phyloP scores from a whole-genome alignment of 2,329 filamentous ascomycete species.

The Diplodia intermedia region DNA sequence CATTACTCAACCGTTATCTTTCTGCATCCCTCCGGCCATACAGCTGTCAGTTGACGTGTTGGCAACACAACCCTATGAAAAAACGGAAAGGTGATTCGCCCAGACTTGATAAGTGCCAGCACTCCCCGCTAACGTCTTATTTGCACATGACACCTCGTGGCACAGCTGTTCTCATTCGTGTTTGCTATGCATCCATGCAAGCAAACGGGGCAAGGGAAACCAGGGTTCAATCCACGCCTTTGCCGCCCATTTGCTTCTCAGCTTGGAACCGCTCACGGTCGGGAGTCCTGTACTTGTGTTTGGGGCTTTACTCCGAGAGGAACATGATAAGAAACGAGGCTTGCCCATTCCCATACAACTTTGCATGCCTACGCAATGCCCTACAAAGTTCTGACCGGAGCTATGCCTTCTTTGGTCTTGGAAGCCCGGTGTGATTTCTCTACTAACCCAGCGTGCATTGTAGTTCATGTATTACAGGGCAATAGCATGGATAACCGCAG shows the following conservation, averaged over 20 bases:
- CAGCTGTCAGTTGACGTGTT: neutral
- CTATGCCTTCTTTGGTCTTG: too few relatives aligned
- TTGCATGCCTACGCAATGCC: too few relatives aligned
- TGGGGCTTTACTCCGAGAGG: too few relatives aligned
- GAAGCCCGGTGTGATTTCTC: too few relatives aligned
- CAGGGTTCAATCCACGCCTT: neutral
- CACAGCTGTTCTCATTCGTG: neutral
- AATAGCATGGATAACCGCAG: neutral
- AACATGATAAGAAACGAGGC: too few relatives aligned
- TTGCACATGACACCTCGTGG: neutral
- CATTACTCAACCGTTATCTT: neutral
- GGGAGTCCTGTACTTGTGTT: too few relatives aligned
- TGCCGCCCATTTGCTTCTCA: neutral
- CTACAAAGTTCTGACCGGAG: too few relatives aligned
- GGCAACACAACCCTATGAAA: neutral
- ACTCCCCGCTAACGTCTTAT: neutral
- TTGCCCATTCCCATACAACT: too few relatives aligned
- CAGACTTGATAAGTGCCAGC: neutral
- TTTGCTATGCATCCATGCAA: slow-evolving; percentile 9
- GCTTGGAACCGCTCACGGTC: too few relatives aligned
- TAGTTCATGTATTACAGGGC: neutral
- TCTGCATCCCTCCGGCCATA: neutral
- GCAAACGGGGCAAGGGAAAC: neutral
- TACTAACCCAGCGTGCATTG: too few relatives aligned
- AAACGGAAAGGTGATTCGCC: neutral